Base-by-base conservation (phyloP, 495 filamentous ascomycete species). In the Podospora sp. region DNA sequence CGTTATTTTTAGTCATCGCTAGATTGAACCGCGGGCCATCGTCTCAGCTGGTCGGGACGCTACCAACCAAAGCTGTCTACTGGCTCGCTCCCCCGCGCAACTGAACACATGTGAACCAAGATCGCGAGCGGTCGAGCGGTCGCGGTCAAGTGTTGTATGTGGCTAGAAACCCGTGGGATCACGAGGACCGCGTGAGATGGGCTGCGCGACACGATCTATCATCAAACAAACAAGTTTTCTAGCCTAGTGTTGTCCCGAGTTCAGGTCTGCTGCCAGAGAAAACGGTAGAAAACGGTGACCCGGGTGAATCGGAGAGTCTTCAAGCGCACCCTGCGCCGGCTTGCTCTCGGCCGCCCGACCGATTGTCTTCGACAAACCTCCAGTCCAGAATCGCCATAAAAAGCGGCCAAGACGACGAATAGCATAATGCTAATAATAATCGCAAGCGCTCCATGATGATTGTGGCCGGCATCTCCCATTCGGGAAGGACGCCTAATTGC, bases 1-100 rank as follows among this genome's bases (percentile, higher is more conserved):
- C 60, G 60, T 62, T 62, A 62, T 62, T 62, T 62, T 62, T 62
- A 62, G 60, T 62, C 36, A 62, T 60, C 57, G 60, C 60, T 20
- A 21, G 26, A 33, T 29, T 36, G 26, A 60, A 35, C n/a, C 57
- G 57, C 9, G 22, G 18, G 24, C 2, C 16, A 7, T n/a, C 9
- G 2, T 11, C 52, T 24, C 52, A 2, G 52, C 21, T 24, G 21
- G n/a, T 12, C 12, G 21, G 6, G 16, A 12, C 52, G 52, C 25
- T 24, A 22, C 52, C 52, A 26, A 55, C 21, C 7, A 55, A 55
- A 11, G 21, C 20, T 22, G 52, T 20, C 21, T 6, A 55, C 2
- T 6, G 8, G 20, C 6, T 9, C n/a, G 52, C 21, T 55, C 16
- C 52, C 52, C 21, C 20, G 49, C 52, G n/a, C 52, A 20, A 3